phyloP scores from a whole-genome alignment of 1,139 yeast genomes.

The Sugiyamaella japonica region DNA sequence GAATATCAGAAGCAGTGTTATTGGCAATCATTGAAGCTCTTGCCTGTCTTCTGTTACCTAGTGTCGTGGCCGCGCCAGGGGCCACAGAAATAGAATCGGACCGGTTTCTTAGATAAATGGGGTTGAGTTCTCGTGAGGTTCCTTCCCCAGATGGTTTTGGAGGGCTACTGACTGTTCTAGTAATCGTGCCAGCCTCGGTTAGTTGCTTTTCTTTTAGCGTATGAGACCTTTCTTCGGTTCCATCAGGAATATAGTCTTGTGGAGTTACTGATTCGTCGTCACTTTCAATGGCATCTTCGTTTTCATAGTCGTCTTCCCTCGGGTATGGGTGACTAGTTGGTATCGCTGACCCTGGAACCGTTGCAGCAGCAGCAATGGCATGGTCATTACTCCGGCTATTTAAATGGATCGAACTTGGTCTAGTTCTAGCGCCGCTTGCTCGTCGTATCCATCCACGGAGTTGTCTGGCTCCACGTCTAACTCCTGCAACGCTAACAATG shows the following conservation, averaged over 20 bases:
- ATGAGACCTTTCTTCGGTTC: not conserved
- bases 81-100: conserved; percentile 16
- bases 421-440: not conserved
- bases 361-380: not conserved
- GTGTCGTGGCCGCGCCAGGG: conserved; percentile 17
- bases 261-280: conserved; percentile 8
- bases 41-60: conserved; percentile 7
- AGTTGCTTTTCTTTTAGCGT: not conserved
- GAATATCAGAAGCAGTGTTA: conserved; percentile 5
- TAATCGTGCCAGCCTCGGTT: not conserved
- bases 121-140: conserved; percentile 2
- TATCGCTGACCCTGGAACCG: not conserved
- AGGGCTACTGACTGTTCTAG: conserved; percentile 3
- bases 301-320: not conserved
- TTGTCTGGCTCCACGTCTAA: not conserved
- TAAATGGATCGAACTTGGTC: not conserved
- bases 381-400: not conserved
- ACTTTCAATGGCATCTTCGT: conserved; percentile 11
- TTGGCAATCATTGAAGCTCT: not conserved
- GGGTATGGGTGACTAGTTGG: too few species aligned
- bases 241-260: not conserved
- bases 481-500: conserved; percentile 5
- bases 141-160: not conserved
- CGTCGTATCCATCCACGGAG: conserved; percentile 1
- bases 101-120: conserved; percentile 9